These are phyloP conservation scores for Calonectria montana DNA, from an alignment of 2,329 filamentous ascomycete species.

Conservation along the genomic window DNA sequence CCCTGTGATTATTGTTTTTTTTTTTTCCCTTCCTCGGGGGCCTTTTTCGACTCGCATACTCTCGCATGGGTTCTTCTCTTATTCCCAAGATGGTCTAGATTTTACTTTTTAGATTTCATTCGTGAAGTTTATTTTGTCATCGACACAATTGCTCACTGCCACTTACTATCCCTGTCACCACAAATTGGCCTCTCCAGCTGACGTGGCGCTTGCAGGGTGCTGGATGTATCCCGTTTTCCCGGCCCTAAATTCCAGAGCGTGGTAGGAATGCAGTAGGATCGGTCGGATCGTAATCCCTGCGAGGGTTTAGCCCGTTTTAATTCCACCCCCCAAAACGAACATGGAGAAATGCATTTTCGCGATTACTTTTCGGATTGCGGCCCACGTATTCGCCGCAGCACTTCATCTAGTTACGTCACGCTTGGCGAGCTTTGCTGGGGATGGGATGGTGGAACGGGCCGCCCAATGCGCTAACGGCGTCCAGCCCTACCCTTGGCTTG, in stretches of 20 bases:
- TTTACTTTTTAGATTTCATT: neutral
- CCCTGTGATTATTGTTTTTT: neutral
- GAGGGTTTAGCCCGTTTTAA: neutral
- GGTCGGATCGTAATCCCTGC: neutral
- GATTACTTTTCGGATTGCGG: neutral
- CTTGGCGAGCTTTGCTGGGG: too few relatives aligned
- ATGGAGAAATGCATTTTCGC: neutral
- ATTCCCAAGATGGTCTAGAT: neutral
- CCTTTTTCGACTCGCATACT: neutral
- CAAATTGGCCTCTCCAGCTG: neutral
- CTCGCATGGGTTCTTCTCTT: neutral
- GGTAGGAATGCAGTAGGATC: neutral
- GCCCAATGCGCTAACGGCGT: too few relatives aligned
- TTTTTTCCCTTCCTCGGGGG: too few relatives aligned
- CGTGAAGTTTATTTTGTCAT: neutral
- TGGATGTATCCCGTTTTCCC: neutral
- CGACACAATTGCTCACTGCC: neutral
- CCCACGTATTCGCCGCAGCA: neutral
- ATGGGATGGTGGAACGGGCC: too few relatives aligned
- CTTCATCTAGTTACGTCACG: neutral
- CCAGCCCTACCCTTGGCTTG: too few relatives aligned
- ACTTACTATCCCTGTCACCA: neutral
- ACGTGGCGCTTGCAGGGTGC: neutral
- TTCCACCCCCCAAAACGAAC: neutral
- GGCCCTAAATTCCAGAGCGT: too few relatives aligned